Evolutionary conservation across 2,329 filamentous ascomycete species (phyloP).

Genomic region (Arthrobotrys entomopaga): DNA sequence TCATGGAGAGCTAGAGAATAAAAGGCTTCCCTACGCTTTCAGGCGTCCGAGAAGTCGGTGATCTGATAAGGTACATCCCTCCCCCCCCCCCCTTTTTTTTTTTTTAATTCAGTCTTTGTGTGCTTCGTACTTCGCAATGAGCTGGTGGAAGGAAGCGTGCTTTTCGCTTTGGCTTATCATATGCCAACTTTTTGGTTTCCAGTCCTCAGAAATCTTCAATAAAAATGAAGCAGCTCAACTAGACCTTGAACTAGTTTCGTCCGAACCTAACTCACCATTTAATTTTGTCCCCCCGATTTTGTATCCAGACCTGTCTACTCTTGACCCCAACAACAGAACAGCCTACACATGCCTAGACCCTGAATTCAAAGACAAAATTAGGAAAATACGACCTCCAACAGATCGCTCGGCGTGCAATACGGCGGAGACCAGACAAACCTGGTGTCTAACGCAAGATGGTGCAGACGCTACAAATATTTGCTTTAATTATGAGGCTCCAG

Average conservation of each 20-base stretch:
- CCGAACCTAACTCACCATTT: not conserved
- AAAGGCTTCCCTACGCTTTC: not conserved
- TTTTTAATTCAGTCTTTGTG: not conserved
- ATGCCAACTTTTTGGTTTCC: slow-evolving; percentile 27
- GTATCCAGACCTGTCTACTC: not conserved
- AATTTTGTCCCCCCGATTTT: not conserved
- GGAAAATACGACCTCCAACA: not conserved
- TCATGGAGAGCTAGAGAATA: not conserved
- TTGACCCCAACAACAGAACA: not conserved
- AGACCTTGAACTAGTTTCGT: not conserved
- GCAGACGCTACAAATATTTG: slow-evolving; percentile 2
- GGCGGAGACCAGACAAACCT: slow-evolving; percentile 9
- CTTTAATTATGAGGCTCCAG: slow-evolving; percentile 12
- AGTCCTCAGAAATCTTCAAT: not conserved
- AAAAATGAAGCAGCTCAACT: not conserved
- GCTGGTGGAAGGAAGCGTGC: slow-evolving; percentile 11
- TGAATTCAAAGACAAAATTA: not conserved
- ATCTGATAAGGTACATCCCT: no score
- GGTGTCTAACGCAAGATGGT: not conserved
- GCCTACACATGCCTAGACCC: not conserved
- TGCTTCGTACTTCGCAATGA: not conserved
- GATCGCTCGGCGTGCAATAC: slow-evolving; percentile 2
- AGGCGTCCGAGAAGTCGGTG: not conserved
- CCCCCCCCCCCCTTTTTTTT: no score
- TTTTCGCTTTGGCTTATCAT: slow-evolving; percentile 22